phyloP scores from a whole-genome alignment of 371 early-diverging fungal species.

The Mortierella sp. region DNA sequence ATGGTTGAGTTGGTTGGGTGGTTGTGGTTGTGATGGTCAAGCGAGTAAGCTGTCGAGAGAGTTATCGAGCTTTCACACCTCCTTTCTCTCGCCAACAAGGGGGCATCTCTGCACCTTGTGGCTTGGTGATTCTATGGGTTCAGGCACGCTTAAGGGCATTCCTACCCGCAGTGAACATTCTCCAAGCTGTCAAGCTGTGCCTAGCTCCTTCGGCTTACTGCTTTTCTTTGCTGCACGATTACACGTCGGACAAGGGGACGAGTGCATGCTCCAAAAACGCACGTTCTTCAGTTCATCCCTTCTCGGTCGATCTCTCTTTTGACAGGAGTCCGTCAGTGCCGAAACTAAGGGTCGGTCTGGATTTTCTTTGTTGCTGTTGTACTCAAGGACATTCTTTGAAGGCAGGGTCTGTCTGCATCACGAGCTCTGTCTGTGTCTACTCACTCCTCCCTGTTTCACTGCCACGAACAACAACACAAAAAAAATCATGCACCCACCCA shows the following conservation, averaged over 20 bases:
- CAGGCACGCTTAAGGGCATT: constrained; percentile 14
- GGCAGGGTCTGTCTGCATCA: not conserved
- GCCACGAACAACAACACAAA: not conserved
- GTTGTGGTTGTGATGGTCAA: not conserved
- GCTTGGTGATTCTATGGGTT: not conserved
- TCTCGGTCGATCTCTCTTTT: not conserved
- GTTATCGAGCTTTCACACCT: not conserved
- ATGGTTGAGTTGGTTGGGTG: constrained; percentile 31
- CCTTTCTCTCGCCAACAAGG: not conserved
- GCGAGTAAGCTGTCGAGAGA: not conserved
- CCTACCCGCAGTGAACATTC: not conserved
- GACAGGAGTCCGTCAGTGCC: not conserved
- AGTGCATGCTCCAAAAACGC: not conserved
- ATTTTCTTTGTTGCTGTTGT: too few relatives aligned
- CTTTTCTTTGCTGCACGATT: not conserved
- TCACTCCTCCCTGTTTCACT: not conserved
- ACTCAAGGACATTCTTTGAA: not conserved
- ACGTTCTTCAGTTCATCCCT: not conserved
- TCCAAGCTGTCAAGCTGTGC: too few relatives aligned
- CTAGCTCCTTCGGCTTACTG: not conserved
- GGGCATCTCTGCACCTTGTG: not conserved
- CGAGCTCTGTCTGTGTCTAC: not conserved
- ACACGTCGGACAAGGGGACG: not conserved
- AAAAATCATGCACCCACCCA: not conserved
- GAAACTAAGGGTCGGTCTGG: not conserved